Percentiles rank a stretch among this genome's conserved stretches.
Evolutionary conservation across 1,284 basidiomycete species (phyloP).

Genomic region (Caloboletus firmus): DNA sequence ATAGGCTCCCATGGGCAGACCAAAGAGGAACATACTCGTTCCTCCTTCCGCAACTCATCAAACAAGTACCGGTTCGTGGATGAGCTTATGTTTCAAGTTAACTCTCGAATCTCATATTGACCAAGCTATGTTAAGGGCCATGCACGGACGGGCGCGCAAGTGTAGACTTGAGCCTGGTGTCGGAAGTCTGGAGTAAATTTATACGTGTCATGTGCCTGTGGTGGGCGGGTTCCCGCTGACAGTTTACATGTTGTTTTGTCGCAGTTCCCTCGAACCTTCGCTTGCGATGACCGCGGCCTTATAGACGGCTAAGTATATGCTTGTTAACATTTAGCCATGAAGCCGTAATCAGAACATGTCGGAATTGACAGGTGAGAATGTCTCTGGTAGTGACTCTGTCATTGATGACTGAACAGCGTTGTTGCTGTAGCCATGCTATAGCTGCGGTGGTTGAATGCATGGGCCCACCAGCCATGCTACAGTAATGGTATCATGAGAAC

Average conservation of each 20-base stretch:
- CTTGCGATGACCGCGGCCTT: too few species aligned
- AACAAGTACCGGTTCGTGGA: background rate
- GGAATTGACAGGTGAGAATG: background rate
- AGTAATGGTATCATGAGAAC: background rate
- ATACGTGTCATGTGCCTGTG: background rate
- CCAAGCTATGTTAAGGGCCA: too few species aligned
- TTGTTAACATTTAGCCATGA: background rate
- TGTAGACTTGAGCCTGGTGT: background rate
- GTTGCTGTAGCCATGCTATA: background rate
- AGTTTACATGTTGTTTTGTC: background rate
- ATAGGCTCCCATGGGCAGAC: background rate
- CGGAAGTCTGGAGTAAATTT: background rate
- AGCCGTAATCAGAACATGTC: background rate
- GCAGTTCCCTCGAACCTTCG: too few species aligned
- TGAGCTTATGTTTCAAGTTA: background rate
- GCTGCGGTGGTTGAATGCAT: background rate
- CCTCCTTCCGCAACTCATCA: background rate
- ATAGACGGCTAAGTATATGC: background rate
- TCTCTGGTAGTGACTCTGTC: background rate
- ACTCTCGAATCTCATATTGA: background rate
- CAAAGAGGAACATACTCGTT: background rate
- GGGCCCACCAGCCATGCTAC: background rate
- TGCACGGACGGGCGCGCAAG: background rate
- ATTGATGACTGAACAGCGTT: background rate
- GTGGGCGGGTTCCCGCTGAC: background rate